Base-by-base conservation (phyloP, 2,329 filamentous ascomycete genomes). In the Sporothrix sp. region DNA sequence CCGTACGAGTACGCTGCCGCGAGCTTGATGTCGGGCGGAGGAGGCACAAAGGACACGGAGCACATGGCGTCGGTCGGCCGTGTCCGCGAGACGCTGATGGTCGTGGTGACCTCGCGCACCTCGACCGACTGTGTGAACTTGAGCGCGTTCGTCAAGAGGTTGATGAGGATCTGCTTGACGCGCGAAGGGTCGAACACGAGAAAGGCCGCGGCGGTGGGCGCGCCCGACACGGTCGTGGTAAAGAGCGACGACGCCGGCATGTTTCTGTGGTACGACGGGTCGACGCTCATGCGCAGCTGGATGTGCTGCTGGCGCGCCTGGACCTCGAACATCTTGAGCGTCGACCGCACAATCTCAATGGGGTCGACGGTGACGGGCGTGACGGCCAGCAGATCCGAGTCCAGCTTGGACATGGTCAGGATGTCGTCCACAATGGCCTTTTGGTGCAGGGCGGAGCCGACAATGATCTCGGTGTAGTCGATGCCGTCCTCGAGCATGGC, bases 401-500 rank as follows among this genome's bases (percentile, higher is more conserved):
- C 85, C 27, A 91, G 74, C 61, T 90, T 87, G 3, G 81, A 85
- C 58, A 86, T 74, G 9, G 81, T 86, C 35, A 87, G 67, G 23
- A 87, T 82, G 60, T 87, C 83, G 59, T 87, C 82, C n/a, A 87
- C 81, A 39, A 87, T 86, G 8, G 81, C 71, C 65, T 89, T 89
- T 62, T 91, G 86, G 64, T 91, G 85, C 58, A 87, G 81, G 1
- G 85, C 82, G 58, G 86, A 91, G 9, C 85, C 75, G 23, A 82
- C 77, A 54, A 93, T 90, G 0, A 84, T 90, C 60, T 89, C 82
- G 3, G 84, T 82, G 14, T 84, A 84, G 56, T 89, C 84, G 42
- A 86, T 76, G 52, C 81, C 82, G 58, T 74, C 78, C 7, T 71
- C 68, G 3, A 86, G 61, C 20, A 82, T 65, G 20, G 70, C 61